These are phyloP conservation scores for Suhomyces faveliae DNA, from an alignment of 805 yeast species.

Conservation along the genomic window DNA sequence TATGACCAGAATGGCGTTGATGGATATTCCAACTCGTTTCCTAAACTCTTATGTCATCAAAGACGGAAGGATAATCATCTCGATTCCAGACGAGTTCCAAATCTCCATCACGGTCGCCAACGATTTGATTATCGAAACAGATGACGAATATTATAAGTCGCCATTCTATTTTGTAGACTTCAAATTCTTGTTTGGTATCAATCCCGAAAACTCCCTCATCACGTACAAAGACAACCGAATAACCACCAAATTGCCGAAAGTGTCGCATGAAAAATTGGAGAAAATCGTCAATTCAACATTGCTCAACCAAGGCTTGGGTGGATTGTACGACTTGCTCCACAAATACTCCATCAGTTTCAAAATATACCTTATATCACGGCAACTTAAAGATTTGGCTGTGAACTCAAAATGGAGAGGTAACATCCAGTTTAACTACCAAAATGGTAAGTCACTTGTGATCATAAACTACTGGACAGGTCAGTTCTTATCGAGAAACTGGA, in stretches of 20 bases:
- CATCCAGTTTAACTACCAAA: conserved; percentile 55
- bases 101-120: conserved; percentile 69
- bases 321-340: conserved; percentile 56
- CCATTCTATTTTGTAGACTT: conserved; percentile 81
- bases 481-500: conserved; percentile 44
- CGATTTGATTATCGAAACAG: conserved; percentile 47
- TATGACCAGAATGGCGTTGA: conserved; percentile 70
- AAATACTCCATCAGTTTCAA: conserved; percentile 64
- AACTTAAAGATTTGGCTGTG: conserved; percentile 45
- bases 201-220: conserved; percentile 33
- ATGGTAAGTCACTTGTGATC: conserved; percentile 52
- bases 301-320: conserved; percentile 44
- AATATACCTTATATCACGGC: conserved; percentile 57
- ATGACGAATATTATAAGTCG: conserved; percentile 46
- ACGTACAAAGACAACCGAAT: conserved; percentile 26
- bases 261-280: conserved; percentile 47
- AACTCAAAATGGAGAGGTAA: conserved; percentile 59
- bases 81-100: conserved; percentile 63
- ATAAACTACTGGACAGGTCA: conserved; percentile 62
- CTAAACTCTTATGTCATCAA: conserved; percentile 55
- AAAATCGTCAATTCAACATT: conserved; percentile 54
- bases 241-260: conserved; percentile 30
- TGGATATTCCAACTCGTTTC: conserved; percentile 64
- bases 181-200: conserved; percentile 55
- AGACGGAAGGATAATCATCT: conserved; percentile 74